Evolutionary conservation across 495 filamentous ascomycete genomes (phyloP).

Genomic region (Xylaria intraflava): DNA sequence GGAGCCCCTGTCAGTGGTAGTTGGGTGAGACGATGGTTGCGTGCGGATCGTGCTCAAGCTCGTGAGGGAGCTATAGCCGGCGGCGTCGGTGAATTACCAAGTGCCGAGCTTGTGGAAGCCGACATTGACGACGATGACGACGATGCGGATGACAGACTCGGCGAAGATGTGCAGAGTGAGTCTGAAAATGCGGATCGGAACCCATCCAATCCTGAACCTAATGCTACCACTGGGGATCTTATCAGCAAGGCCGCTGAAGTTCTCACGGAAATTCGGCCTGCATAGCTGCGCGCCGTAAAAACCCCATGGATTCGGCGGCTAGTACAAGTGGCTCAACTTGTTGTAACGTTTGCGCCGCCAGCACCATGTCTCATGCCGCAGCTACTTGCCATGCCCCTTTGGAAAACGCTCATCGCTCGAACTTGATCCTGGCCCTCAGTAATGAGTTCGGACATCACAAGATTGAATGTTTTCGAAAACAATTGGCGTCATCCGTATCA

Average conservation of each 20-base stretch:
- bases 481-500: too few relatives aligned
- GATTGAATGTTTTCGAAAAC: too few relatives aligned
- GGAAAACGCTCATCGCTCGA: not conserved
- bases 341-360: not conserved
- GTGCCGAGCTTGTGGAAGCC: not conserved
- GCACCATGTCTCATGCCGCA: not conserved
- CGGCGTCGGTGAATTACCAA: not conserved
- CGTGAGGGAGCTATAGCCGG: not conserved
- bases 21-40: slow-evolving; percentile 1
- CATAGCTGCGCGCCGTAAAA: not conserved
- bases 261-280: not conserved
- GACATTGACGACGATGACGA: not conserved
- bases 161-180: not conserved
- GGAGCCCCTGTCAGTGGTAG: not conserved
- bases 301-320: not conserved
- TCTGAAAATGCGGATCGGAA: not conserved
- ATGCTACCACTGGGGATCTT: not conserved
- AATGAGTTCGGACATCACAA: too few relatives aligned
- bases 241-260: not conserved
- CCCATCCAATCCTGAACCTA: not conserved
- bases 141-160: not conserved
- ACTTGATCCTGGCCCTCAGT: not conserved
- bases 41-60: not conserved
- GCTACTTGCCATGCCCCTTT: not conserved
- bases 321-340: not conserved